A percentile compares a stretch with the other conserved stretches of the same genome.
Conservation (phyloP, 495 filamentous ascomycete genomes). For the Hypoxylon fuscum region DNA sequence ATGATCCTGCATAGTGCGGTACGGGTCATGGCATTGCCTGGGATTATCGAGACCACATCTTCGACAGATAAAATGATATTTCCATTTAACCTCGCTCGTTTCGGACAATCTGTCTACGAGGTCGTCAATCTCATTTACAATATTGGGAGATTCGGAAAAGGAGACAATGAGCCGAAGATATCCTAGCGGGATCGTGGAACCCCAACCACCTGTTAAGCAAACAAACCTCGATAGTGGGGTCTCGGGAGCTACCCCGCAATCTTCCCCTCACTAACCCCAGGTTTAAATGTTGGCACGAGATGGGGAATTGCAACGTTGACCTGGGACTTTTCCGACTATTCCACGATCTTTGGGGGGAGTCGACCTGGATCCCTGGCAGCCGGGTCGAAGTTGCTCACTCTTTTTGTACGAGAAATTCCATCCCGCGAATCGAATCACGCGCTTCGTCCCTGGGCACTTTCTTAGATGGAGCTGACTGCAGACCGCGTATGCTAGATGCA, state of each 20-base stretch:
- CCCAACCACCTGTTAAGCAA: constrained; percentile 6
- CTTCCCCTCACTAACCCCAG: constrained; percentile 31
- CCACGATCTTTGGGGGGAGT: constrained; percentile 12
- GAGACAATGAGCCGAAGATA: no score
- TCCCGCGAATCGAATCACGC: constrained; percentile 22
- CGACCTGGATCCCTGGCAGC: constrained; percentile 16
- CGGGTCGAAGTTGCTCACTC: constrained; percentile 2
- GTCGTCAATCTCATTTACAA: no score
- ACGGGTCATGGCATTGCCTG: no score
- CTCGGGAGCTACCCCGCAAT: constrained; percentile 31
- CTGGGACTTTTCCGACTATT: constrained; percentile 15
- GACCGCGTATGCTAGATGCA: constrained; percentile 20
- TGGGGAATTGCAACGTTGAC: constrained; percentile 31
- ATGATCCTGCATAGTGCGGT: no score
- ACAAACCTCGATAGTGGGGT: not conserved
- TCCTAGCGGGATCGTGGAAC: not conserved
- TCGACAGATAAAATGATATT: no score
- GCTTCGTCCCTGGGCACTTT: constrained; percentile 3
- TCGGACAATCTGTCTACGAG: no score
- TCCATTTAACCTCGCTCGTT: no score
- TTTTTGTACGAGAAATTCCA: constrained; percentile 6
- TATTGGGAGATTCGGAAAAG: no score
- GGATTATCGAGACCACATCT: no score
- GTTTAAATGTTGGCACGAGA: constrained; percentile 16
- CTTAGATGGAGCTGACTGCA: constrained; percentile 12